phyloP scores from a whole-genome alignment of 495 filamentous ascomycete species.

The Achaetomiella virescens region DNA sequence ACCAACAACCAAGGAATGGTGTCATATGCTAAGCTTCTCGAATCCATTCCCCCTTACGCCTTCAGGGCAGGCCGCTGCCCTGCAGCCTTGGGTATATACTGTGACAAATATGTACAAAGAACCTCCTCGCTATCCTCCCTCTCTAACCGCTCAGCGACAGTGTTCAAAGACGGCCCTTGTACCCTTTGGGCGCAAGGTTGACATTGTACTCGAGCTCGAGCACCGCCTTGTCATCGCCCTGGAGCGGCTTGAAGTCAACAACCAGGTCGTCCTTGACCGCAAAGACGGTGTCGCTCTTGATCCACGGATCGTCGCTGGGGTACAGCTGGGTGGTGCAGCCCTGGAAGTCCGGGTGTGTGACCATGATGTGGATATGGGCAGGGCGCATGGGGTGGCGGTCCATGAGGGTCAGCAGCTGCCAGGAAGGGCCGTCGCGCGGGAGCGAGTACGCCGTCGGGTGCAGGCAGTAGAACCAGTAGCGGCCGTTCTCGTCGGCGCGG shows the following conservation, averaged over 20 bases:
- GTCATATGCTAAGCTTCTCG: too few species aligned
- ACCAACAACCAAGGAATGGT: too few species aligned
- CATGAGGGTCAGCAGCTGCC: slow-evolving; percentile 60
- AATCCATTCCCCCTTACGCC: not conserved
- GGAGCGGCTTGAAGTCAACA: slow-evolving; percentile 61
- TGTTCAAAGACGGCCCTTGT: slow-evolving; percentile 42
- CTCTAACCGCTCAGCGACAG: too few species aligned
- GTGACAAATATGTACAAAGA: slow-evolving; percentile 4
- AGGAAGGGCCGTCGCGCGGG: slow-evolving; percentile 67
- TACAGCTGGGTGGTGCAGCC: slow-evolving; percentile 75
- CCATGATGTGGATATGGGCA: slow-evolving; percentile 80
- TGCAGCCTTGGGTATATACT: slow-evolving; percentile 2
- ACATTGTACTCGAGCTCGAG: slow-evolving; percentile 67
- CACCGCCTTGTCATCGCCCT: slow-evolving; percentile 56
- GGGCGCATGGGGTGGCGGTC: slow-evolving; percentile 80
- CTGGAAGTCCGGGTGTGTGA: slow-evolving; percentile 49
- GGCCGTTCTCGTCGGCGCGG: slow-evolving; percentile 65
- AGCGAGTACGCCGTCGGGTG: slow-evolving; percentile 76
- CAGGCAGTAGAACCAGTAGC: slow-evolving; percentile 77
- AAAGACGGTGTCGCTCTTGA: slow-evolving; percentile 68
- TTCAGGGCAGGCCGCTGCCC: not conserved
- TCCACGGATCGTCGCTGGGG: slow-evolving; percentile 61
- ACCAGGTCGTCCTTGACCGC: slow-evolving; percentile 73
- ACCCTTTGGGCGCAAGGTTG: slow-evolving; percentile 46
- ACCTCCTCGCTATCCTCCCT: not conserved